Evolutionary conservation across 306 rosid genomes (phyloP), one percentile per base, ranked within the genome.

Genomic region (Canavalia gladiata): DNA sequence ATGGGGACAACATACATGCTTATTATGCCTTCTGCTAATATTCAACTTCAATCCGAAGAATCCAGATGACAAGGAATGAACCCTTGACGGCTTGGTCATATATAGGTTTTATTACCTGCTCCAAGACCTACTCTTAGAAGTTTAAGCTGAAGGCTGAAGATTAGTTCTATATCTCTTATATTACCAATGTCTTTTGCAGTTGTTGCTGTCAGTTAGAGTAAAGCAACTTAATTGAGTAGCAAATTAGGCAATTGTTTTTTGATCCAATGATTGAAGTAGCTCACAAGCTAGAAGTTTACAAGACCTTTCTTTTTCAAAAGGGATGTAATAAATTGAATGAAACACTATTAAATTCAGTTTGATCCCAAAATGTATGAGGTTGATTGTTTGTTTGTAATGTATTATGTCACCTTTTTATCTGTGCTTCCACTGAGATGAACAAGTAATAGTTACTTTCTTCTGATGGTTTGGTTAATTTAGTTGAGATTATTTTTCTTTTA

Each of bases 341-440:
- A 64, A 43, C 51, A 37, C 64, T 9, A 9, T 79, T 49, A 46
- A 54, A n/a, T 59, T 71, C 8, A 42, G 9, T 54, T 81, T 81
- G 69, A 74, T n/a, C 74, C 74, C 60, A 34, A 64, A 78, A 62
- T 72, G 66, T 12, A 54, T 64, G 84, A 42, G 37, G 66, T 52
- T 4, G 64, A 64, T 55, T 63, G 39, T 54, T 31, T 41, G 54
- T 81, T 60, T 46, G 8, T 65, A 55, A 12, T 80, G 49, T 25
- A 18, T 60, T 25, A 18, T 60, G 57, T 62, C 30, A 25, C 33
- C 41, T 8, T 37, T 8, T 58, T 71, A 34, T 72, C 45, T 64
- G 64, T 58, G 39, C 81, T 76, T 54, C 52, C 72, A 35, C 82
- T 51, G 12, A 69, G 28, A 47, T 75, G 30, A 37, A 30, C 62